These are phyloP conservation scores for Leishmania mexicana DNA, from an alignment of 208 protist genomes.

Conservation along the genomic window DNA sequence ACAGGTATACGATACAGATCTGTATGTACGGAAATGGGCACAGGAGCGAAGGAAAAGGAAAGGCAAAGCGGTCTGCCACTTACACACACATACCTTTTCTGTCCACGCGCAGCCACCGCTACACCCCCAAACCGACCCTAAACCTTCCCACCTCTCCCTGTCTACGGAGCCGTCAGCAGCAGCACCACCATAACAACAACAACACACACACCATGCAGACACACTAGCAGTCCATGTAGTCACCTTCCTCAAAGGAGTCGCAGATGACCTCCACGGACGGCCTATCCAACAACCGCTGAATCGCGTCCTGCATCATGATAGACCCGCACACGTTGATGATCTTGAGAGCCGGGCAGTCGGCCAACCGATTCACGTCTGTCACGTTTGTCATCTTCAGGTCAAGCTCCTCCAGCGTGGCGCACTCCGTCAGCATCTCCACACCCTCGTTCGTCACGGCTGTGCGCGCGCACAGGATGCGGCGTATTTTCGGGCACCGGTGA, in stretches of 20 bases:
- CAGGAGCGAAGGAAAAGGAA: not conserved
- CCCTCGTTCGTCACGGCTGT: constrained; percentile 79
- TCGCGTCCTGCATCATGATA: constrained; percentile 43
- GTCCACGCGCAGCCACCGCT: not conserved
- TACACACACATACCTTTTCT: not conserved
- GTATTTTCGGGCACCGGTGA: constrained; percentile 69
- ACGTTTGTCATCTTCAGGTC: constrained; percentile 75
- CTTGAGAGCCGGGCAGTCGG: constrained; percentile 55
- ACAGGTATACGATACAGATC: not conserved
- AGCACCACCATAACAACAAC: not conserved
- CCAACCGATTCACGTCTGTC: constrained; percentile 62
- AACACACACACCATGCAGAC: not conserved
- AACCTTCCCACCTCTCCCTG: not conserved
- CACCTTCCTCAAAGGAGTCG: constrained; percentile 61
- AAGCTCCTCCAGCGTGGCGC: constrained; percentile 70
- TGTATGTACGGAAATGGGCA: not conserved
- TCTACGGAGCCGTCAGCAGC: not conserved
- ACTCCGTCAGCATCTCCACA: constrained; percentile 57
- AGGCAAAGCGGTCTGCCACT: not conserved
- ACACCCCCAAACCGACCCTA: not conserved
- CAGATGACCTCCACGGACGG: constrained; percentile 64
- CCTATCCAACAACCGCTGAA: constrained; percentile 52
- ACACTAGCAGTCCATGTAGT: constrained; percentile 37
- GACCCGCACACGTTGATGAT: constrained; percentile 69
- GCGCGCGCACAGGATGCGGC: constrained; percentile 66